Percentiles rank a stretch among this genome's conserved stretches.
These are phyloP conservation scores for Colletotrichum sojae DNA, from an alignment of 2,329 filamentous ascomycete genomes.

Conservation along the genomic window DNA sequence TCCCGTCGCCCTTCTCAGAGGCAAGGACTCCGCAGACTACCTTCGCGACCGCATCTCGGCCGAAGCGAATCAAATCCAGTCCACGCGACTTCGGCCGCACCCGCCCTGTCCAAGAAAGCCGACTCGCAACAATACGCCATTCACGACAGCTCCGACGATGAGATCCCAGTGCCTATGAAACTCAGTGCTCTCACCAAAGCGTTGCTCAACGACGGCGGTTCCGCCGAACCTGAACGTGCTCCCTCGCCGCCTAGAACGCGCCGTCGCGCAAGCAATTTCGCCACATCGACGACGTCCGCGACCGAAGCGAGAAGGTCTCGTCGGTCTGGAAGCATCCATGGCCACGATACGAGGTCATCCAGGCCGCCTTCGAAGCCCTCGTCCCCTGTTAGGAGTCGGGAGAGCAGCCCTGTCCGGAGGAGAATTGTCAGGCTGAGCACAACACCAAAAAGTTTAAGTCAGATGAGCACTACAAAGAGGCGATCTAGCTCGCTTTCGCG, in stretches of 20 bases:
- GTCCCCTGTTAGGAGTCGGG: constrained; percentile 63
- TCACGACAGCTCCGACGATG: constrained; percentile 94
- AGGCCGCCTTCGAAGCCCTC: constrained; percentile 50
- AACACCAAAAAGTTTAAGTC: constrained; percentile 60
- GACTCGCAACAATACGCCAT: constrained; percentile 65
- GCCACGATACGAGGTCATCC: constrained; percentile 53
- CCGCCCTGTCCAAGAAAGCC: constrained; percentile 46
- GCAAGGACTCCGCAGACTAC: constrained; percentile 66
- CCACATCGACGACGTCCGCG: constrained; percentile 58
- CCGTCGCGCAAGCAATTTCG: constrained; percentile 64
- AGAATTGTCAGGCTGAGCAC: constrained; percentile 71
- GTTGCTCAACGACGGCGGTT: constrained; percentile 76
- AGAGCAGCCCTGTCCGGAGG: constrained; percentile 68
- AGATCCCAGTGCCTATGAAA: constrained; percentile 92
- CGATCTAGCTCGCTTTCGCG: constrained; percentile 67
- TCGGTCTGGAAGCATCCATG: constrained; percentile 64
- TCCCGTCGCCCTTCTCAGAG: constrained; percentile 69
- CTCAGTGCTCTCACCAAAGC: constrained; percentile 94
- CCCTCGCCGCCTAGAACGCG: constrained; percentile 64
- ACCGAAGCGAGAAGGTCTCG: constrained; percentile 61
- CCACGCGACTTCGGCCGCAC: constrained; percentile 44
- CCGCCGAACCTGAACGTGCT: constrained; percentile 59
- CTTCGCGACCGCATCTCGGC: constrained; percentile 61
- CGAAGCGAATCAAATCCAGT: constrained; percentile 63
- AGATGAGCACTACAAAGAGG: constrained; percentile 58